Conservation (phyloP, 768 basidiomycete species). For the Crassisporium funariophilum region DNA sequence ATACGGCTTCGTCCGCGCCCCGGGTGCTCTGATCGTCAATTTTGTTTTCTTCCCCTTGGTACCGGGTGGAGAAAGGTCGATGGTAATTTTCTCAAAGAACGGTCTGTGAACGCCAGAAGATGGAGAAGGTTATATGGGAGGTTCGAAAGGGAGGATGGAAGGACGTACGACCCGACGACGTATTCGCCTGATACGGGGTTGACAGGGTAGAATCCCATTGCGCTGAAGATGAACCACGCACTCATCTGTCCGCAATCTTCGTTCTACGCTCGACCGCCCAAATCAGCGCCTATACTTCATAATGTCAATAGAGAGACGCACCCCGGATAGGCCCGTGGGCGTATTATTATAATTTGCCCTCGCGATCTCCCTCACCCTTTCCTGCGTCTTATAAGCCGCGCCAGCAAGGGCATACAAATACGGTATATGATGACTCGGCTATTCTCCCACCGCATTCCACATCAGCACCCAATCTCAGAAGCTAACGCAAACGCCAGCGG, state of each 20-base stretch:
- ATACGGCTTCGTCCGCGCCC: slow-evolving; percentile 61
- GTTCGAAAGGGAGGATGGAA: not conserved
- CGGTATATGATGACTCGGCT: slow-evolving; percentile 88
- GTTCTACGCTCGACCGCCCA: slow-evolving; percentile 48
- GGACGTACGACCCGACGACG: slow-evolving; percentile 68
- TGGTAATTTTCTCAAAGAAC: slow-evolving; percentile 53
- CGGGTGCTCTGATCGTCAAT: slow-evolving; percentile 56
- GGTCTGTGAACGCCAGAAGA: slow-evolving; percentile 32
- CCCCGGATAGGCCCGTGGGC: slow-evolving; percentile 71
- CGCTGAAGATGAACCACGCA: slow-evolving; percentile 84
- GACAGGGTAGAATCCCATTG: slow-evolving; percentile 84
- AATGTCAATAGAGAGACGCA: slow-evolving; percentile 32
- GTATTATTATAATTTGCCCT: slow-evolving; percentile 65
- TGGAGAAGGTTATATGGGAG: not conserved
- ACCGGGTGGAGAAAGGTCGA: slow-evolving; percentile 42
- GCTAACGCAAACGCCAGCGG: not conserved
- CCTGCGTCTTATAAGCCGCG: slow-evolving; percentile 70
- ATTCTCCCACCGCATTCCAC: not conserved
- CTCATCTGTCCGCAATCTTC: slow-evolving; percentile 93
- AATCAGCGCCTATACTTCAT: not conserved
- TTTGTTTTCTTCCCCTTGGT: slow-evolving; percentile 16
- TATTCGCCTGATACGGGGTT: slow-evolving; percentile 79
- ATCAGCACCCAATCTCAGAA: not conserved
- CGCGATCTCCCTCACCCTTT: slow-evolving; percentile 70
- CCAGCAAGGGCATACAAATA: slow-evolving; percentile 78